These are phyloP conservation scores for Diphasiastrum complanatum DNA, from an alignment of 83 land plant genomes.

Conservation along the genomic window DNA sequence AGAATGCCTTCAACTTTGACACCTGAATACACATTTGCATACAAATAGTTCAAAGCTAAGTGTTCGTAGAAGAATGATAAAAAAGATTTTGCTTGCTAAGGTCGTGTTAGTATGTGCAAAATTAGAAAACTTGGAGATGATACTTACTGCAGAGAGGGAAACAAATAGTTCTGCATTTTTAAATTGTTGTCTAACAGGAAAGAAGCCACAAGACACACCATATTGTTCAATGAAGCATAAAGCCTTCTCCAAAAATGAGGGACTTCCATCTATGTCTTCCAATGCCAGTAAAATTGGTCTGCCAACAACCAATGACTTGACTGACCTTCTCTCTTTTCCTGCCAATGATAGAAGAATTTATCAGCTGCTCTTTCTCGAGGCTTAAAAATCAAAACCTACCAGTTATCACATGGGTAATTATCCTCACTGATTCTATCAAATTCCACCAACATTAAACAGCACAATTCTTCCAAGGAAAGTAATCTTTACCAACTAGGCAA, in stretches of 20 bases:
- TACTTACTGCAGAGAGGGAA: neutral
- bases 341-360: slow-evolving; percentile 2
- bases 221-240: slow-evolving; percentile 74
- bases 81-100: too few relatives aligned
- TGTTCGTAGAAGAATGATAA: too few relatives aligned
- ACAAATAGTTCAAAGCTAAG: neutral
- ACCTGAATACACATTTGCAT: slow-evolving; percentile 34
- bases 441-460: too few relatives aligned
- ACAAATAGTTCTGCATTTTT: neutral
- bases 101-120: neutral
- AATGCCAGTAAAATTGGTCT: slow-evolving; percentile 91
- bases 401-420: too few relatives aligned
- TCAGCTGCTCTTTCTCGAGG: neutral
- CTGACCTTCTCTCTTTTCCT: slow-evolving; percentile 87
- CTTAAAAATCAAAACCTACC: neutral
- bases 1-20: slow-evolving; percentile 79
- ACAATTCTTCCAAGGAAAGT: too few relatives aligned
- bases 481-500: too few relatives aligned
- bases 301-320: slow-evolving; percentile 94
- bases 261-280: slow-evolving; percentile 96
- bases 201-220: slow-evolving; percentile 45
- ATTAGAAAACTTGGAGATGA: neutral
- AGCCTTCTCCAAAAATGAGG: slow-evolving; percentile 95
- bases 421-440: too few relatives aligned
- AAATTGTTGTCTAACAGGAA: neutral